Base-by-base conservation (phyloP, 306 rosid genomes). In the Vigna unguiculata region DNA sequence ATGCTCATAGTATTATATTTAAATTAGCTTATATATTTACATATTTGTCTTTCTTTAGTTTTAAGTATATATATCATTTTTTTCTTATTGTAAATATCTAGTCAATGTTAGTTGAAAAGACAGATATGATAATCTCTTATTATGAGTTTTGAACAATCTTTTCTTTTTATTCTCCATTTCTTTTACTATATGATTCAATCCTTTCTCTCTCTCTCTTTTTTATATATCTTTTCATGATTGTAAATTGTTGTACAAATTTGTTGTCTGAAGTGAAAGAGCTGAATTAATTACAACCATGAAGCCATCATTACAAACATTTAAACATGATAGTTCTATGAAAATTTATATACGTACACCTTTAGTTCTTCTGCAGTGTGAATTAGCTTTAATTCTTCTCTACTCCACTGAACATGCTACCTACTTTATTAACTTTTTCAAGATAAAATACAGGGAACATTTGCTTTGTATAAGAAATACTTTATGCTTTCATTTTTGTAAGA, bases 391-490 rank as follows among this genome's bases (percentile, higher is more conserved):
- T 58, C 32, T 55, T 54, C 24, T 20, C 28, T 12, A 24, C 3
- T 58, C 40, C 64, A 24, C 38, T 58, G 43, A 11, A 7, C 66
- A 28, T 28, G 12, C 36, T 15, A 59, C 66, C 28, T 58, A 54
- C 61, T 54, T 53, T 19, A 6, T 55, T 20, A 72, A 55, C 77
- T 55, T 57, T 57, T 54, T 22, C 0, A 38, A 71, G 10, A 54
- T 36, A 5, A 10, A 69, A 69, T 20, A 10, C 10, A 69, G 30
- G 6, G 32, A 5, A 5, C 19, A 28, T 59, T 59, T 30, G 66
- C 41, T 59, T 30, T 59, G 41, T 6, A 6, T 21, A 55, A 19
- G 1, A 59, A 28, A 59, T 28, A 15, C 34, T 28, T 30, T 59
- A 28, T 60, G 22, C 15, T 30, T 28, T 16, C 43, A 28, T 30